Evolutionary conservation across 257 asterid species (phyloP), one percentile per base, ranked within the genome.

Genomic region (Salvia rosmarinus): DNA sequence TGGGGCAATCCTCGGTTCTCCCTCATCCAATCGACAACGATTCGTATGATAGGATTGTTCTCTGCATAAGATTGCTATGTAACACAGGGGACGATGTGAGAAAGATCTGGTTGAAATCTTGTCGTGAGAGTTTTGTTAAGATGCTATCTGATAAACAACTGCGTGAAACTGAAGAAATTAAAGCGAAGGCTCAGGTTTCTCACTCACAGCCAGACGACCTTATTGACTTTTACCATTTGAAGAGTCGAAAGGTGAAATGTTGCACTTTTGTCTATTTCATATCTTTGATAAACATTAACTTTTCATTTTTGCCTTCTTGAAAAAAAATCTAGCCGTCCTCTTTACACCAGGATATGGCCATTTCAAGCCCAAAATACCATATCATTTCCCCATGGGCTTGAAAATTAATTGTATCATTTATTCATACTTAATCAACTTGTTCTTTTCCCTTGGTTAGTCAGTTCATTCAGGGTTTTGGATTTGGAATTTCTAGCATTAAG

Each of bases 131-230:
- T 79, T 95, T 95, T 58, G 86, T 91, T 58, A 88, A 85, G 78
- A 91, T 95, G 99, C 97, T 95, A 71, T 87, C 99, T 28, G 99
- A 91, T 75, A 95, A 91, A 70, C 96, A 89, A 80, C 80, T 86
- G 70, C 95, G 94, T 54, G 98, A 95, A 85, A 89, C 90, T 65
- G 98, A 95, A 81, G 98, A 95, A 87, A 82, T 87, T 30, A 89
- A 87, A 75, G 96, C 97, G 2, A 95, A 91, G 86, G 89, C 97
- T 30, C 97, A 86, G 80, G 76, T 82, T 75, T 74, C 92, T 76
- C 92, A 85, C 73, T 84, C 99, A 25, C 98, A 95, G 82, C 98
- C 99, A 5, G 99, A 95, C 78, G 99, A 95, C 78, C 97, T 95
- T 56, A 95, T 95, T 74, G 98, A 95, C 74, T 95, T 95, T 82